These are phyloP conservation scores for Marchantia paleacea DNA, from an alignment of 225 moss, liverwort and hornwort genomes.

Conservation along the genomic window DNA sequence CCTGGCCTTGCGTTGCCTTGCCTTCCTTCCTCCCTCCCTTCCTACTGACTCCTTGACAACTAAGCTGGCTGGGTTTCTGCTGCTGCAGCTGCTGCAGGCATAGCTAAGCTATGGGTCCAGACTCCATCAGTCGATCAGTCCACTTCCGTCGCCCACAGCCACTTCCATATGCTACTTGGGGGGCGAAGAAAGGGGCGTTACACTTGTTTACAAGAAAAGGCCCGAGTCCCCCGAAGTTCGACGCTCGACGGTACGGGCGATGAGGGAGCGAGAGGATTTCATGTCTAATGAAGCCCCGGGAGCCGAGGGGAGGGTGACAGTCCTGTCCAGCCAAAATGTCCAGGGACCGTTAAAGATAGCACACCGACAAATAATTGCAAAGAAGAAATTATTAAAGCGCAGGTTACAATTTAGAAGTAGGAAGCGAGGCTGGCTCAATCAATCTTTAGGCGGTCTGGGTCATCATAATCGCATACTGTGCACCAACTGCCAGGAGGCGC, in stretches of 20 bases:
- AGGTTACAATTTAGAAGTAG: background rate
- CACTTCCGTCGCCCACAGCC: background rate
- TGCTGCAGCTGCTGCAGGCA: background rate
- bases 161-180: background rate
- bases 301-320: background rate
- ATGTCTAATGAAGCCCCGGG: background rate
- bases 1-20: background rate
- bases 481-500: no score
- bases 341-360: slow-evolving; percentile 18
- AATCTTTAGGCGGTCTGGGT: background rate
- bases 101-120: background rate
- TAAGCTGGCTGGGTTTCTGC: background rate
- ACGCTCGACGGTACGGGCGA: background rate
- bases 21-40: background rate
- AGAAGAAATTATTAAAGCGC: slow-evolving; percentile 4
- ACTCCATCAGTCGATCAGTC: background rate
- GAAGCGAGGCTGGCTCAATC: background rate
- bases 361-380: slow-evolving; percentile 14
- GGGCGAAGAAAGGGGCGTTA: background rate
- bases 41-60: background rate
- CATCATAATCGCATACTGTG: background rate
- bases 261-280: background rate
- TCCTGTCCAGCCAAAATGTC: background rate
- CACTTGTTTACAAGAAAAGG: background rate
- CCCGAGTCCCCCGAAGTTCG: no score